Percentiles rank a stretch among this genome's conserved stretches.
Evolutionary conservation across 768 basidiomycete genomes (phyloP).

Genomic region (Leccinum obscurum): DNA sequence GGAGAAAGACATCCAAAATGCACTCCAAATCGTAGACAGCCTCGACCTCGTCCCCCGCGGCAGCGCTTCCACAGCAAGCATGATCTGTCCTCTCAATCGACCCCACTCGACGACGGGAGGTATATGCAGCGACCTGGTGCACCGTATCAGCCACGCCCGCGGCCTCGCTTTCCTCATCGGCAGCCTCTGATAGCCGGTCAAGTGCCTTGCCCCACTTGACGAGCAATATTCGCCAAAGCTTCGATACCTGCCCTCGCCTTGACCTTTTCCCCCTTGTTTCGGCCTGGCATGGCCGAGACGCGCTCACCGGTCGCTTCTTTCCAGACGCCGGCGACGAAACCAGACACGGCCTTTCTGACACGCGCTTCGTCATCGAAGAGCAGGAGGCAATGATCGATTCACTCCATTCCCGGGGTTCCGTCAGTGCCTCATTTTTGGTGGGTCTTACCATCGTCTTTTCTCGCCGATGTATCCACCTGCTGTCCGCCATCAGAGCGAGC

Average conservation of each 20-base stretch:
- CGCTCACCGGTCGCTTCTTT: constrained; percentile 74
- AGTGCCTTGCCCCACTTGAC: constrained; percentile 74
- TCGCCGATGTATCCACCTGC: too few species aligned
- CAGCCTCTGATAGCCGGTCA: constrained; percentile 46
- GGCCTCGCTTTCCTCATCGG: constrained; percentile 45
- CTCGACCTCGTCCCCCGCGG: constrained; percentile 70
- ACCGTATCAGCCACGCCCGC: constrained; percentile 37
- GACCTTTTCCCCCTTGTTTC: constrained; percentile 44
- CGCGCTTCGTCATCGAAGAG: constrained; percentile 83
- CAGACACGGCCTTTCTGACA: constrained; percentile 78
- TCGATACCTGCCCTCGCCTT: constrained; percentile 68
- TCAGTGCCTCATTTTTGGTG: too few species aligned
- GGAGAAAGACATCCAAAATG: constrained; percentile 74
- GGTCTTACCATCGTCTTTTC: too few species aligned
- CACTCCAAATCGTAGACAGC: constrained; percentile 78
- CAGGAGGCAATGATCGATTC: constrained; percentile 51
- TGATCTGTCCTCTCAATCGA: constrained; percentile 57
- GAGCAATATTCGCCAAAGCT: constrained; percentile 62
- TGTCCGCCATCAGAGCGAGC: too few species aligned
- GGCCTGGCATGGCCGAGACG: constrained; percentile 46
- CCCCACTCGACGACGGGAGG: constrained; percentile 42
- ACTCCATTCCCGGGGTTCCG: too few species aligned
- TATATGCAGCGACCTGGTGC: constrained; percentile 37
- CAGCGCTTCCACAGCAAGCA: constrained; percentile 84
- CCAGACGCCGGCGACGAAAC: constrained; percentile 80